Conservation (phyloP, 768 basidiomycete species). For the Serendipita vermifera region DNA sequence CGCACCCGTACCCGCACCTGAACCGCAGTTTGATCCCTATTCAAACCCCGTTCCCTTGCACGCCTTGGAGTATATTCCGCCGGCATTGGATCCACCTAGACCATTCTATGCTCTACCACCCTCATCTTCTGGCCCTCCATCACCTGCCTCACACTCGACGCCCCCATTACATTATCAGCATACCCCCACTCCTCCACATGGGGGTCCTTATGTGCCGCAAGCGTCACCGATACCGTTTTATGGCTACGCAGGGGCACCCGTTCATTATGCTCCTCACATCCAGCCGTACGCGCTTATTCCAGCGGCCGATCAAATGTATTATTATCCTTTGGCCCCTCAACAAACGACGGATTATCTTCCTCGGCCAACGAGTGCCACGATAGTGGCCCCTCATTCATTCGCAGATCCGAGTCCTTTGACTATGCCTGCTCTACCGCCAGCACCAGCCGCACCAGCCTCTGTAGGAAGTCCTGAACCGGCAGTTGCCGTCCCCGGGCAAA, state of each 20-base stretch:
- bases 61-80: neutral
- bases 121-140: neutral
- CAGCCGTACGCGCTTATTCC: slow-evolving; percentile 9
- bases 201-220: slow-evolving; percentile 23
- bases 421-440: slow-evolving; percentile 20
- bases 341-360: slow-evolving; percentile 21
- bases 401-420: neutral
- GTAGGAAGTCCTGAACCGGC: slow-evolving; percentile 19
- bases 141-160: slow-evolving; percentile 9
- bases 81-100: neutral
- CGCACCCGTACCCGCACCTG: slow-evolving; percentile 28
- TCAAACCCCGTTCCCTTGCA: slow-evolving; percentile 11
- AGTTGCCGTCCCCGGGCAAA: slow-evolving; percentile 22
- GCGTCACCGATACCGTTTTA: slow-evolving; percentile 13
- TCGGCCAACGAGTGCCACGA: slow-evolving; percentile 41
- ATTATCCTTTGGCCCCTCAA: slow-evolving; percentile 24
- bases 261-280: neutral
- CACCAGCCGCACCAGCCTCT: neutral
- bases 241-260: neutral
- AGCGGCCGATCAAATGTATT: slow-evolving; percentile 21
- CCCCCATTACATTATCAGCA: slow-evolving; percentile 9
- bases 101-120: neutral
- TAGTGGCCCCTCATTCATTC: slow-evolving; percentile 20
- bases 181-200: slow-evolving; percentile 22
- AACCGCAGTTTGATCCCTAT: slow-evolving; percentile 16